phyloP scores from a whole-genome alignment of 768 basidiomycete species.

The Xanthoconium stramineum region DNA sequence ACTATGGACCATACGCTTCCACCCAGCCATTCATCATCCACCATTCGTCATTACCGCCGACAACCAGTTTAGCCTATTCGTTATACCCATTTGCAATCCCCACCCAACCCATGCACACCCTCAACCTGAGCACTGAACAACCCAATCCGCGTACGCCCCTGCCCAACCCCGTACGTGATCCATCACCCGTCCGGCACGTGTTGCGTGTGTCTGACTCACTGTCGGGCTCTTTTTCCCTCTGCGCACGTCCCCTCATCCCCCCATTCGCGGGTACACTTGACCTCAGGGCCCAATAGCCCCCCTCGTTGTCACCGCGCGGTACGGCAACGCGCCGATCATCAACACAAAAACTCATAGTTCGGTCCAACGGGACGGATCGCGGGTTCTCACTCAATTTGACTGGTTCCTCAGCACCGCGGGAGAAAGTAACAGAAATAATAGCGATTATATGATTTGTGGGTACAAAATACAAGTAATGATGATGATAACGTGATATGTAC shows the following conservation, averaged over 20 bases:
- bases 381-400: no score
- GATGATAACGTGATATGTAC: not conserved
- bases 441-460: no score
- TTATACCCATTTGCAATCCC: conserved; percentile 11
- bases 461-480: no score
- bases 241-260: no score
- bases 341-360: not conserved
- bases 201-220: not conserved
- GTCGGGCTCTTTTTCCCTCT: not conserved
- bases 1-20: not conserved
- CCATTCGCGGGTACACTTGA: no score
- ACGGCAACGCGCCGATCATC: not conserved
- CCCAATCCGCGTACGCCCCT: no score
- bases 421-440: no score
- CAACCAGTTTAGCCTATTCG: not conserved
- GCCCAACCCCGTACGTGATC: no score
- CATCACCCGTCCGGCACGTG: conserved; percentile 8
- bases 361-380: not conserved
- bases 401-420: no score
- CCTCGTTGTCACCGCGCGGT: conserved; percentile 23
- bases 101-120: conserved; percentile 7
- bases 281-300: no score
- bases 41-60: no score
- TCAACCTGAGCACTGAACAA: conserved; percentile 16
- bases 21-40: not conserved